phyloP scores from a whole-genome alignment of 163 green algal species.

The Dunaliella salina region DNA sequence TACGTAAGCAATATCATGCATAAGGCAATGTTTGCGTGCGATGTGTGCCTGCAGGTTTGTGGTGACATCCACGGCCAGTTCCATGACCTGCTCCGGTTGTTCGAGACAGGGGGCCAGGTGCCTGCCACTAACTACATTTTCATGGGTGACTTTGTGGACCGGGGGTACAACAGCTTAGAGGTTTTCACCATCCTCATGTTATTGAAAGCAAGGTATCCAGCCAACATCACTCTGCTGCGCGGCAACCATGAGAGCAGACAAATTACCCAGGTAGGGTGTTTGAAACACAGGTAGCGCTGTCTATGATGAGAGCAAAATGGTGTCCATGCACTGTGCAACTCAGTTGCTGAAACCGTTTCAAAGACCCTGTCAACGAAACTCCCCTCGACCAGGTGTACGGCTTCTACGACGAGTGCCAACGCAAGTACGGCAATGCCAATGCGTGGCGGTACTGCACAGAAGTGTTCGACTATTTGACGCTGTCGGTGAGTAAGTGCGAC shows the following conservation, averaged over 20 bases:
- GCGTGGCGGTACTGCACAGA: slow-evolving; percentile 94
- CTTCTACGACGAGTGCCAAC: slow-evolving; percentile 99
- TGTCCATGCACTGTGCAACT: too few species aligned
- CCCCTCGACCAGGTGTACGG: slow-evolving; percentile 87
- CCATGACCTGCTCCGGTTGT: slow-evolving; percentile 96
- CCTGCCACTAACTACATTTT: slow-evolving; percentile 99
- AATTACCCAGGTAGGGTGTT: slow-evolving; percentile 86
- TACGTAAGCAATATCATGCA: too few species aligned
- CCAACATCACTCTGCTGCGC: slow-evolving; percentile 92
- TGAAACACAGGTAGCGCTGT: too few species aligned
- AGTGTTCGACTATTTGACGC: slow-evolving; percentile 98
- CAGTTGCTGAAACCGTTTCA: too few species aligned
- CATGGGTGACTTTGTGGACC: slow-evolving; percentile 99
- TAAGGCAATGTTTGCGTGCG: too few species aligned
- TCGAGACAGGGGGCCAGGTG: slow-evolving; percentile 91
- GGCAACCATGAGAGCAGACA: slow-evolving; percentile 98
- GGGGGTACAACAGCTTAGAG: slow-evolving; percentile 97
- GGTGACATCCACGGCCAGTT: slow-evolving; percentile 99
- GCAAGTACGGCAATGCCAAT: slow-evolving; percentile 99
- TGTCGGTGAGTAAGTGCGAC: too few species aligned
- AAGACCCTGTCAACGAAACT: too few species aligned
- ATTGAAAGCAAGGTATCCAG: slow-evolving; percentile 93
- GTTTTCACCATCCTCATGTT: slow-evolving; percentile 96
- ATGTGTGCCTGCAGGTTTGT: slow-evolving; percentile 70
- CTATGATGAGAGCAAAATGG: too few species aligned